phyloP scores from a whole-genome alignment of 305 asterid genomes.

The Fraxinus baroniana region DNA sequence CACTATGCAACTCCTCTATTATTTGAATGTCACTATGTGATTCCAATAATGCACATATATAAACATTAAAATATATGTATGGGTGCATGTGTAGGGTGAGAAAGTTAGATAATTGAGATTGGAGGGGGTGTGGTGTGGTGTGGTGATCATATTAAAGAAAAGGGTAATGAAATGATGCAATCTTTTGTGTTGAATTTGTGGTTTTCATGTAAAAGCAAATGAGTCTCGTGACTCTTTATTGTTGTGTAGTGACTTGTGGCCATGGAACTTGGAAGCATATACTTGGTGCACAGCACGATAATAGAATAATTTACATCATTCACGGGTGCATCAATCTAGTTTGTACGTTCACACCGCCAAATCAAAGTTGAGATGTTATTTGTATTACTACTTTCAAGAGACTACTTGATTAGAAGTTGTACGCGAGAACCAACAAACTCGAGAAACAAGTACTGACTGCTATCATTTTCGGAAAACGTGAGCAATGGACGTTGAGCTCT shows the following conservation, averaged over 20 bases:
- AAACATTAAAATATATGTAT: not conserved
- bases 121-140: not conserved
- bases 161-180: not conserved
- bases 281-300: constrained; percentile 30
- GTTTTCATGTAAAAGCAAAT: constrained; percentile 24
- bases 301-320: constrained; percentile 23
- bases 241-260: constrained; percentile 60
- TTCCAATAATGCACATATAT: not conserved
- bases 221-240: constrained; percentile 60
- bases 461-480: too few species aligned
- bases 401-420: not conserved
- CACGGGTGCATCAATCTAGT: constrained; percentile 41
- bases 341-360: not conserved
- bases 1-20: not conserved
- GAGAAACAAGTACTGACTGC: not conserved
- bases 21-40: not conserved
- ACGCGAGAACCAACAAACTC: not conserved
- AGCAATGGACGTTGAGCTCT: not conserved
- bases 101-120: not conserved
- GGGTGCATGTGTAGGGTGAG: not conserved
- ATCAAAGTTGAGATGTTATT: not conserved
- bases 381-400: not conserved
- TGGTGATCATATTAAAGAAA: not conserved
- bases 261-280: constrained; percentile 24
- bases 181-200: not conserved